phyloP scores from a whole-genome alignment of 2,329 filamentous ascomycete species.

The Leptosphaerulina australis region DNA sequence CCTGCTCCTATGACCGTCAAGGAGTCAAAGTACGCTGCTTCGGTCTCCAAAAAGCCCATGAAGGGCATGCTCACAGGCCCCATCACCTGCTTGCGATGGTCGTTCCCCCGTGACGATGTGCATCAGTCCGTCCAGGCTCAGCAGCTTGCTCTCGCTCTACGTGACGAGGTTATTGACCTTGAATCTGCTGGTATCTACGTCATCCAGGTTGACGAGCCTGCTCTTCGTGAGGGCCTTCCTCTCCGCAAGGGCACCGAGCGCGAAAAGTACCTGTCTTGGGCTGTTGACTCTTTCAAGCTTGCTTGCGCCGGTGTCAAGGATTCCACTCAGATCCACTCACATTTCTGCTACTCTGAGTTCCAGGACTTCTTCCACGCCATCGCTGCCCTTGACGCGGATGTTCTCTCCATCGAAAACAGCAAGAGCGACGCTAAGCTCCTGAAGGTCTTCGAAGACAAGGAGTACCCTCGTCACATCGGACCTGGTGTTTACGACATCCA shows the following conservation, averaged over 20 bases:
- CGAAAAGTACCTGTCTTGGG: constrained; percentile 96
- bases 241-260: constrained; percentile 93
- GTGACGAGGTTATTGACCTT: constrained; percentile 97
- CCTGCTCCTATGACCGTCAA: constrained; percentile 99
- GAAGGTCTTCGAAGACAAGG: constrained; percentile 96
- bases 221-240: constrained; percentile 98
- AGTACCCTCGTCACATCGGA: constrained; percentile 96
- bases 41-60: constrained; percentile 98
- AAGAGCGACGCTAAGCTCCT: constrained; percentile 99
- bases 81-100: constrained; percentile 99
- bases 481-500: constrained; percentile 99
- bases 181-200: constrained; percentile 96
- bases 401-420: constrained; percentile 99
- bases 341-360: constrained; percentile 99
- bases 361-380: constrained; percentile 99
- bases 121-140: constrained; percentile 99
- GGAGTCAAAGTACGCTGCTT: constrained; percentile 98
- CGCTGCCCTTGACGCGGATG: constrained; percentile 94
- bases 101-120: constrained; percentile 98
- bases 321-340: constrained; percentile 98
- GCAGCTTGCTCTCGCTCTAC: constrained; percentile 97
- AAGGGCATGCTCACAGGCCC: constrained; percentile 99
- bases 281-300: constrained; percentile 97
- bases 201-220: constrained; percentile 99
- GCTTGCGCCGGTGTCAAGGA: constrained; percentile 91